phyloP scores from a whole-genome alignment of 1,284 basidiomycete genomes.

The Bondarzewia mesenterica region DNA sequence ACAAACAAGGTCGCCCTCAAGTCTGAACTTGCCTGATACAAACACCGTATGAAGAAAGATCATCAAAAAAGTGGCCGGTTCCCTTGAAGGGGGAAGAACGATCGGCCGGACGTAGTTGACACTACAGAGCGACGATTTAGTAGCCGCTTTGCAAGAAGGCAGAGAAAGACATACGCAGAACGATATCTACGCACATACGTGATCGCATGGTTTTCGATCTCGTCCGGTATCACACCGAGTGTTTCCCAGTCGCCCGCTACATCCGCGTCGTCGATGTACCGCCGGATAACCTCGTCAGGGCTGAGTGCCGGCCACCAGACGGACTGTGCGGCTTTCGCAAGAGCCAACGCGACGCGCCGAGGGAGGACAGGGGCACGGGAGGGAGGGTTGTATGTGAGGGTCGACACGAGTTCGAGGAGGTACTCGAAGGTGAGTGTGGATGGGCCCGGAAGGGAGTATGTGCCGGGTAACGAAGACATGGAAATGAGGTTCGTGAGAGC shows the following conservation, averaged over 20 bases:
- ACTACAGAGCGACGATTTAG: slow-evolving; percentile 6
- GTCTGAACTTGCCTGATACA: too few species aligned
- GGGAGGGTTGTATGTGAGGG: slow-evolving; percentile 72
- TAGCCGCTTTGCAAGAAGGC: not conserved
- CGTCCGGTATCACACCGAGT: slow-evolving; percentile 67
- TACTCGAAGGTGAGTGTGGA: slow-evolving; percentile 82
- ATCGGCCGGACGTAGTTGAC: slow-evolving; percentile 18
- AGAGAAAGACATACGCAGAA: slow-evolving; percentile 55
- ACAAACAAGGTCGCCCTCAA: too few species aligned
- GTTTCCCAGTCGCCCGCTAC: slow-evolving; percentile 56
- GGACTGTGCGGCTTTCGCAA: slow-evolving; percentile 64
- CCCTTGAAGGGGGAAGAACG: slow-evolving; percentile 16
- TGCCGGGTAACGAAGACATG: slow-evolving; percentile 54
- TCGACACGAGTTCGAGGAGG: slow-evolving; percentile 75
- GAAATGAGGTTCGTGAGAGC: slow-evolving; percentile 78
- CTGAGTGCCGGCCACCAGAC: slow-evolving; percentile 92
- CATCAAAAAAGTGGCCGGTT: too few species aligned
- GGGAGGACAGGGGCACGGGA: slow-evolving; percentile 71
- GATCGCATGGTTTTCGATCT: slow-evolving; percentile 87
- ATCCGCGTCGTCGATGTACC: slow-evolving; percentile 81
- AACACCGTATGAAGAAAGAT: too few species aligned
- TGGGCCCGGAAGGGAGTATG: slow-evolving; percentile 84
- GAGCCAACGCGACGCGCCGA: slow-evolving; percentile 59
- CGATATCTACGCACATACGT: slow-evolving; percentile 89
- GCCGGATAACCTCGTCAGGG: slow-evolving; percentile 86